Conservation (phyloP, 768 basidiomycete species). For the Lanmaoa pseudosensibilis region DNA sequence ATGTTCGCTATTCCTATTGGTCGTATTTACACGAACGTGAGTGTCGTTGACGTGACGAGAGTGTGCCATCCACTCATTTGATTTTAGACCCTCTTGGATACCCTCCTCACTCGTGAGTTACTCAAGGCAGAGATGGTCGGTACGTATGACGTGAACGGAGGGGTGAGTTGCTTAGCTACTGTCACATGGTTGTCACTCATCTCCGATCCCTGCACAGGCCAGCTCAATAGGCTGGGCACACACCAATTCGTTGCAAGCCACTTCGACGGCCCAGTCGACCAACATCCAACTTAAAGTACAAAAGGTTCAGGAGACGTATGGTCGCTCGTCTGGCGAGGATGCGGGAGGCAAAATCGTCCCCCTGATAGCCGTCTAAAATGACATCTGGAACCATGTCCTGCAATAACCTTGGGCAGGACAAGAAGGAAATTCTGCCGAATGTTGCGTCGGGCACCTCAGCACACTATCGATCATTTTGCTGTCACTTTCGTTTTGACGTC, state of each 20-base stretch:
- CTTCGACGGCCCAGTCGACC: background rate
- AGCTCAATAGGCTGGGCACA: background rate
- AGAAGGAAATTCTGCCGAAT: no score
- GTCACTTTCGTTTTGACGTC: no score
- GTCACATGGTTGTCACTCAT: background rate
- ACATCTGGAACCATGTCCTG: no score
- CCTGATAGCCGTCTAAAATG: background rate
- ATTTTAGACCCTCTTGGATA: conserved; percentile 5
- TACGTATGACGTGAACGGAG: background rate
- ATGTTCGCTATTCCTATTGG: background rate
- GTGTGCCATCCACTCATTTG: background rate
- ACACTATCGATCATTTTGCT: no score
- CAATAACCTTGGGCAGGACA: no score
- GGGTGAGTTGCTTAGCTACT: background rate
- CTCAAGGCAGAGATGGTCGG: background rate
- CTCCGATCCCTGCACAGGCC: background rate
- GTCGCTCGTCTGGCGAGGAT: background rate
- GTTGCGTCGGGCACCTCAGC: background rate
- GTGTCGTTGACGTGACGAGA: background rate
- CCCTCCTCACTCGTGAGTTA: conserved; percentile 9
- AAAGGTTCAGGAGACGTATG: background rate
- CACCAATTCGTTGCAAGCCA: background rate
- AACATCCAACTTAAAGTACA: background rate
- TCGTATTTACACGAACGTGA: conserved; percentile 1
- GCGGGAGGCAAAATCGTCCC: background rate